These are phyloP conservation scores for Podospora tetraspora DNA, from an alignment of 495 filamentous ascomycete species.

Conservation along the genomic window DNA sequence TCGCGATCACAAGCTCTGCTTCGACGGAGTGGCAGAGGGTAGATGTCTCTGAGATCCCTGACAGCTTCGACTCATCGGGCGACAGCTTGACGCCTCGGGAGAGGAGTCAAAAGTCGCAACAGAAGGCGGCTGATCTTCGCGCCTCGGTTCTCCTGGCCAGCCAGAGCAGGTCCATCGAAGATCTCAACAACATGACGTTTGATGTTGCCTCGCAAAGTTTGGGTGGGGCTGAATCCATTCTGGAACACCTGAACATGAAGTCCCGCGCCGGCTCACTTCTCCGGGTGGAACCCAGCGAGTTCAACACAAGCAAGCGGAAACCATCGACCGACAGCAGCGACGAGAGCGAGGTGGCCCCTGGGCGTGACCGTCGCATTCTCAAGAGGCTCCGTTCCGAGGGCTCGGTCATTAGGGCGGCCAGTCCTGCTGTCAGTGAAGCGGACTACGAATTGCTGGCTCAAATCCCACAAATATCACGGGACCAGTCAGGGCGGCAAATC, in stretches of 20 bases:
- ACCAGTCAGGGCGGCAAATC: constrained; percentile 41
- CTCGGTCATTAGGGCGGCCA: constrained; percentile 13
- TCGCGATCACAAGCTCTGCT: constrained; percentile 27
- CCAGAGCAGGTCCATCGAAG: constrained; percentile 28
- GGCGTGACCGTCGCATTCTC: constrained; percentile 32
- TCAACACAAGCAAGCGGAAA: constrained; percentile 44
- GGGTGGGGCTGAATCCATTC: constrained; percentile 39
- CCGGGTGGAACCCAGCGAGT: constrained; percentile 22
- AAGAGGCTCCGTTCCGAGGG: constrained; percentile 43
- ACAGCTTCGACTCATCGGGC: constrained; percentile 40
- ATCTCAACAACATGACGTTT: constrained; percentile 34
- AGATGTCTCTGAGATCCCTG: constrained; percentile 34
- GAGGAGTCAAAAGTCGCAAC: constrained; percentile 21
- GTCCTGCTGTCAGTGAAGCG: constrained; percentile 16
- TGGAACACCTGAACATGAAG: constrained; percentile 41
- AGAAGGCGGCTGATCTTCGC: constrained; percentile 7
- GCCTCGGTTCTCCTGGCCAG: constrained; percentile 17
- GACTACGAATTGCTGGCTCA: constrained; percentile 36
- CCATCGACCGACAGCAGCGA: constrained; percentile 34
- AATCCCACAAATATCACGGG: constrained; percentile 33
- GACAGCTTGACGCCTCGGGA: constrained; percentile 33
- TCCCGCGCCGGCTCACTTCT: constrained; percentile 27
- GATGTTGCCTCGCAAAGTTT: constrained; percentile 40
- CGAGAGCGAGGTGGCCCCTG: constrained; percentile 24
- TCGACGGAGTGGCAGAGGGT: constrained; percentile 29